Conservation (phyloP, 176 grass and related monocot genomes). For the Phragmites australis region DNA sequence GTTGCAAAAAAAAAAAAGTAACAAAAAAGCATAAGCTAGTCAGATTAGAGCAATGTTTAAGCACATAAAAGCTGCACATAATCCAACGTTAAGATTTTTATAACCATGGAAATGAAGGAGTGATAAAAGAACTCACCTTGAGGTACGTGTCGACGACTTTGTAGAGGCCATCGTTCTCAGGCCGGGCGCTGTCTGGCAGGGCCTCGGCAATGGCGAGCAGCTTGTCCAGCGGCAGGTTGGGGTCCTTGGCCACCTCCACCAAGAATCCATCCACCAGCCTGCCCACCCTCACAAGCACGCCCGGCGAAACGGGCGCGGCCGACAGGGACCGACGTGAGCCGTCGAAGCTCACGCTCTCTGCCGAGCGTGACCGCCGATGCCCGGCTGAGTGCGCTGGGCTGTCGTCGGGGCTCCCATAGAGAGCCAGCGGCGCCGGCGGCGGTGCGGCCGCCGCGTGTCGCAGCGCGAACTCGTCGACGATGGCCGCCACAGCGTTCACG, state of each 20-base stretch:
- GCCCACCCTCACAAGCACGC: slow-evolving; percentile 61
- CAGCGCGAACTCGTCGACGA: slow-evolving; percentile 84
- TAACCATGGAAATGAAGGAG: not conserved
- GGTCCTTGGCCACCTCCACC: slow-evolving; percentile 59
- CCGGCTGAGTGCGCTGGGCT: slow-evolving; percentile 48
- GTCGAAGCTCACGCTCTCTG: slow-evolving; percentile 85
- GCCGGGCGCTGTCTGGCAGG: slow-evolving; percentile 64
- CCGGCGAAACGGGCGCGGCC: slow-evolving; percentile 61
- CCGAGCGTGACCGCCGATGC: slow-evolving; percentile 72
- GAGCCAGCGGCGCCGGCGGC: not conserved
- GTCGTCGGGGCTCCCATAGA: slow-evolving; percentile 47
- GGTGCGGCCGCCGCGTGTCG: slow-evolving; percentile 39
- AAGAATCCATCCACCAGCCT: slow-evolving; percentile 78
- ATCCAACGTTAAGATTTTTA: not conserved
- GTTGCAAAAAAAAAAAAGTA: not conserved
- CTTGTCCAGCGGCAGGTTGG: slow-evolving; percentile 76
- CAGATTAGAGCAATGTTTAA: not conserved
- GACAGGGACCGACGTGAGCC: slow-evolving; percentile 67
- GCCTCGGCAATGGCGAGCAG: slow-evolving; percentile 78
- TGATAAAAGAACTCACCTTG: slow-evolving; percentile 44
- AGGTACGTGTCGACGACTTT: slow-evolving; percentile 87
- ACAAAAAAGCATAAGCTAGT: not conserved
- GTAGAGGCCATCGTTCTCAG: slow-evolving; percentile 89
- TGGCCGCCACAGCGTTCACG: slow-evolving; percentile 56
- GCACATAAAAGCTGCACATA: not conserved